These are phyloP conservation scores for Penicillium taxi DNA, from an alignment of 495 filamentous ascomycete species.

Conservation along the genomic window DNA sequence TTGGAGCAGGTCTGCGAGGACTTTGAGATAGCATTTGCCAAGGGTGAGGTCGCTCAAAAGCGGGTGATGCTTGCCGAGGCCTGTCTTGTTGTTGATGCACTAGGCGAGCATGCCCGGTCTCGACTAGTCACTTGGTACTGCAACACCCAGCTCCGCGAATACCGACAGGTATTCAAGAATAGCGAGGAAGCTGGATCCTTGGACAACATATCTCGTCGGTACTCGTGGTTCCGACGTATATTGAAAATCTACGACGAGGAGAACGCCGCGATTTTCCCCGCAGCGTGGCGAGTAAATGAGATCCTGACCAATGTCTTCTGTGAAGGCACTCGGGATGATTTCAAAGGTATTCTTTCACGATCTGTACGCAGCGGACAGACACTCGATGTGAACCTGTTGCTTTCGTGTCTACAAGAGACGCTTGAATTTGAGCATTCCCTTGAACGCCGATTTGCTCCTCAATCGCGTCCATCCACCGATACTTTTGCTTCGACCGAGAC, in stretches of 20 bases:
- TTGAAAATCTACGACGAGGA: constrained; percentile 95
- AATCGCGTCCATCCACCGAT: constrained; percentile 81
- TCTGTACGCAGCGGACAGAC: constrained; percentile 80
- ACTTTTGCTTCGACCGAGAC: constrained; percentile 78
- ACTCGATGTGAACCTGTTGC: constrained; percentile 83
- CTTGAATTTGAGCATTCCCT: constrained; percentile 93
- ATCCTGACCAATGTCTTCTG: constrained; percentile 88
- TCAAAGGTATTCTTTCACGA: constrained; percentile 81
- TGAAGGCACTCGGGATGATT: constrained; percentile 91
- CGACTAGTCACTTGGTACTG: constrained; percentile 93
- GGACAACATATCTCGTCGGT: constrained; percentile 92
- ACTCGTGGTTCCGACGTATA: constrained; percentile 94
- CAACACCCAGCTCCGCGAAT: constrained; percentile 93
- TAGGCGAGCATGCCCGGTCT: constrained; percentile 80
- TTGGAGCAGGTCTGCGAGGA: constrained; percentile 97
- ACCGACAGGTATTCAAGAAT: constrained; percentile 87
- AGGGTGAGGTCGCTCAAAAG: constrained; percentile 67
- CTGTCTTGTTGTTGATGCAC: constrained; percentile 88
- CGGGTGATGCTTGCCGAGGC: constrained; percentile 72
- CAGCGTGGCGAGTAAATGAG: constrained; percentile 84
- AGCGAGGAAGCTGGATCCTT: constrained; percentile 95
- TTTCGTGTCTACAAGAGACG: constrained; percentile 92
- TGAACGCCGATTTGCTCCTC: constrained; percentile 71
- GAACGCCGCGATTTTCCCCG: constrained; percentile 80
- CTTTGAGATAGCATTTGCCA: constrained; percentile 91